Evolutionary conservation across 768 basidiomycete species (phyloP).

Genomic region (Psilocybe azurescens): DNA sequence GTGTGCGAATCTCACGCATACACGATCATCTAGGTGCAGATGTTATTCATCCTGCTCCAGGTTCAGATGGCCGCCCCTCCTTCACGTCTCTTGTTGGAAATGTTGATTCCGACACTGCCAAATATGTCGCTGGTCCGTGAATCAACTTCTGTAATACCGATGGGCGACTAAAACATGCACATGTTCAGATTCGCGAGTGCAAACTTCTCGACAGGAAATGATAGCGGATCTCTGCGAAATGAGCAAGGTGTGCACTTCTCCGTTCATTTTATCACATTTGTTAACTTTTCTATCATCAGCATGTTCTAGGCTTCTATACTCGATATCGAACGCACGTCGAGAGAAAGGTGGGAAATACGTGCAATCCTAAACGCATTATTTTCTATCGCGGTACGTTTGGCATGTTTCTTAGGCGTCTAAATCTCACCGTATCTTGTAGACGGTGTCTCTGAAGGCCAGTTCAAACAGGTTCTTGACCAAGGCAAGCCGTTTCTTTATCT

Average conservation of each 20-base stretch:
- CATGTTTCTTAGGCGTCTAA: constrained; percentile 7
- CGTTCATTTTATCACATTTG: not conserved
- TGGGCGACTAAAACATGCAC: constrained; percentile 13
- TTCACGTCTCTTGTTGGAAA: constrained; percentile 83
- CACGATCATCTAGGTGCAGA: constrained; percentile 61
- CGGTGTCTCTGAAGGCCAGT: constrained; percentile 61
- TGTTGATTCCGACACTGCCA: constrained; percentile 76
- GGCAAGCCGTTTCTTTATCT: constrained; percentile 42
- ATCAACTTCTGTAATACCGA: no score
- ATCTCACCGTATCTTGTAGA: constrained; percentile 37
- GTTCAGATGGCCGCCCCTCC: constrained; percentile 78
- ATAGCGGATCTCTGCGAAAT: constrained; percentile 74
- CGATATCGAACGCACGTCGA: constrained; percentile 60
- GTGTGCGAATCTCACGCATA: not conserved
- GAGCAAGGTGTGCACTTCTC: constrained; percentile 52
- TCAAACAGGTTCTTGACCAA: constrained; percentile 55
- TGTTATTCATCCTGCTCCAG: constrained; percentile 84
- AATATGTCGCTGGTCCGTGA: constrained; percentile 57
- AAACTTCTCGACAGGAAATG: constrained; percentile 75
- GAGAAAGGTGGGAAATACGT: constrained; percentile 44
- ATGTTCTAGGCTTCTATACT: constrained; percentile 62
- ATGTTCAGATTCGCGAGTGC: constrained; percentile 59
- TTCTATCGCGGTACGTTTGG: constrained; percentile 68
- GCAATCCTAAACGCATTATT: constrained; percentile 70
- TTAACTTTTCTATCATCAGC: constrained; percentile 34